Evolutionary conservation across 352 stramenopile species (phyloP).

Genomic region (Phytopythium ostracodes): DNA sequence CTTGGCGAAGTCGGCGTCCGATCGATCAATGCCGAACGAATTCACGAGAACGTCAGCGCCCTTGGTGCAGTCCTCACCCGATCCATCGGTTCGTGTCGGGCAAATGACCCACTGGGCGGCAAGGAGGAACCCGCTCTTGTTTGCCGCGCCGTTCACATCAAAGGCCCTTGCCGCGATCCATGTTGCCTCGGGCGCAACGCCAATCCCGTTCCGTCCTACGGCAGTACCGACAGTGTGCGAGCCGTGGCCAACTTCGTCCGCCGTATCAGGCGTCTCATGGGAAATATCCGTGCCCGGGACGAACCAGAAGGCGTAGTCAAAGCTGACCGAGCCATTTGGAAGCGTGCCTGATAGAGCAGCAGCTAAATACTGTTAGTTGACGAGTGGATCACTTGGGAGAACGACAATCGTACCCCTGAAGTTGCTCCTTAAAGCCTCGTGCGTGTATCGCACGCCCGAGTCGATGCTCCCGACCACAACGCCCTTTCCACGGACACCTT

Average conservation of each 20-base stretch:
- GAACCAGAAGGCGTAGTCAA: conserved; percentile 77
- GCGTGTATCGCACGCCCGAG: conserved; percentile 64
- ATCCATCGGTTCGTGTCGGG: conserved; percentile 49
- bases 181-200: conserved; percentile 49
- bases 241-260: conserved; percentile 63
- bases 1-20: conserved; percentile 31
- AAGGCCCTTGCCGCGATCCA: conserved; percentile 73
- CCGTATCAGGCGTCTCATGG: conserved; percentile 58
- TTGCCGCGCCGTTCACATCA: conserved; percentile 49
- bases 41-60: conserved; percentile 64
- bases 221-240: conserved; percentile 67
- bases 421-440: conserved; percentile 38
- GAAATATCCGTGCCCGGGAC: conserved; percentile 39
- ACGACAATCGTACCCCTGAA: conserved; percentile 34
- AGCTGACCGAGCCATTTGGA: conserved; percentile 25
- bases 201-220: conserved; percentile 45
- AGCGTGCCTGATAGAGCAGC: conserved; percentile 14
- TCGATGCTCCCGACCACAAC: conserved; percentile 71
- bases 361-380: conserved; percentile 4
- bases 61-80: conserved; percentile 38
- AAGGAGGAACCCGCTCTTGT: conserved; percentile 66
- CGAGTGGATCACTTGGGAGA: neutral
- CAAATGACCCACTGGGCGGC: conserved; percentile 68
- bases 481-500: conserved; percentile 26
- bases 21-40: conserved; percentile 59